A percentile compares a stretch with the other conserved stretches of the same genome.
Conservation (phyloP, 1,284 basidiomycete genomes). For the Rhodotorula sp. region DNA sequence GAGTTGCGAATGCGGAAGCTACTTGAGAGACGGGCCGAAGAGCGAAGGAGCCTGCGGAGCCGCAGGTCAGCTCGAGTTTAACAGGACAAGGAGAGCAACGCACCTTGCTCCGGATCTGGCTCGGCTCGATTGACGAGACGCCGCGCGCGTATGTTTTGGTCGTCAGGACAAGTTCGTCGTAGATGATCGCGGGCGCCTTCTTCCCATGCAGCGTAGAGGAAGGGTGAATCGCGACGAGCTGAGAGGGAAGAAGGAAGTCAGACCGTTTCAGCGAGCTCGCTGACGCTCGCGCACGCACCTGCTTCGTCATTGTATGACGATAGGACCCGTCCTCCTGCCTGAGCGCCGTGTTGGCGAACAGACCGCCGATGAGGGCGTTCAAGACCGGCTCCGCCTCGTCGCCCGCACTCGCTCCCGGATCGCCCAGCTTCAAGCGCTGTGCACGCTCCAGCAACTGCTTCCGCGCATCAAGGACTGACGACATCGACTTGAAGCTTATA, state of each 20-base stretch:
- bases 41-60: not conserved
- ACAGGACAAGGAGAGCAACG: not conserved
- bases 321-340: constrained; percentile 78
- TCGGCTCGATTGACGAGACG: constrained; percentile 69
- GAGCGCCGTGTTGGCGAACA: constrained; percentile 78
- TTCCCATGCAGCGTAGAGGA: constrained; percentile 73
- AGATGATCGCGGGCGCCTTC: constrained; percentile 78
- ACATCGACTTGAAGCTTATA: constrained; percentile 42
- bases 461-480: constrained; percentile 41
- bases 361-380: constrained; percentile 60
- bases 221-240: constrained; percentile 86
- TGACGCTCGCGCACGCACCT: constrained; percentile 56
- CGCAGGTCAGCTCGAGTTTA: not conserved
- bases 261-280: too few relatives aligned
- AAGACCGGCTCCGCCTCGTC: constrained; percentile 45
- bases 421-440: constrained; percentile 37
- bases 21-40: not conserved
- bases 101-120: constrained; percentile 16
- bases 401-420: constrained; percentile 38
- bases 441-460: constrained; percentile 45
- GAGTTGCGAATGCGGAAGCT: not conserved
- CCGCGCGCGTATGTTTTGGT: constrained; percentile 80
- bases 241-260: not conserved
- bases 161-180: constrained; percentile 86
- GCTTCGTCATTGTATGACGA: constrained; percentile 70